phyloP scores from a whole-genome alignment of 805 yeast genomes.

The Pichia phayaonensis region DNA sequence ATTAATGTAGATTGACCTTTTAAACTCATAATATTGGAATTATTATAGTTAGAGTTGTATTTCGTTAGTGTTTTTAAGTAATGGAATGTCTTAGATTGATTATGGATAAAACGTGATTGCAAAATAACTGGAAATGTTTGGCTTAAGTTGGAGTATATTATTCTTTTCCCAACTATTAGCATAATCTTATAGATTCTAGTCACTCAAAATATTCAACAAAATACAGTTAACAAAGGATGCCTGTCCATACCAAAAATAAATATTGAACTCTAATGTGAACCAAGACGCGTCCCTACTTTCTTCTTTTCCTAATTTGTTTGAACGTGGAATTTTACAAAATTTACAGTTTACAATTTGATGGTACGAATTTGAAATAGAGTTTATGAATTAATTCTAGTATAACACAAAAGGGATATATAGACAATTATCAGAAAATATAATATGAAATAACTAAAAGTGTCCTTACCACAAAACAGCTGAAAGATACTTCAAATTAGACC shows the following conservation, averaged over 20 bases:
- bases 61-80: background rate
- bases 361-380: background rate
- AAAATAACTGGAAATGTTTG: background rate
- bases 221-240: too few species aligned
- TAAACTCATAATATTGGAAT: background rate
- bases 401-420: conserved; percentile 1
- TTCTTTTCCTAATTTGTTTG: background rate
- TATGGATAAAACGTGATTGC: background rate
- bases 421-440: background rate
- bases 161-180: background rate
- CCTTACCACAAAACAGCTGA: conserved; percentile 13
- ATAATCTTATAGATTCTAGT: background rate
- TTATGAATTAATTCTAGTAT: background rate
- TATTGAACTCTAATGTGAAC: background rate
- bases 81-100: background rate
- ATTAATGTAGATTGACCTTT: conserved; percentile 9
- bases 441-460: background rate
- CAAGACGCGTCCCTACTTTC: background rate
- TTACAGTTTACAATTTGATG: background rate
- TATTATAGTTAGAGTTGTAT: too few species aligned
- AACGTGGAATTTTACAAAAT: background rate
- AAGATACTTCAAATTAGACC: background rate
- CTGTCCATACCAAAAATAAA: too few species aligned
- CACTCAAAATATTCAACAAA: background rate
- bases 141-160: background rate